Base-by-base conservation (phyloP, 176 grass and related monocot species). In the Oropetium thomaeum region DNA sequence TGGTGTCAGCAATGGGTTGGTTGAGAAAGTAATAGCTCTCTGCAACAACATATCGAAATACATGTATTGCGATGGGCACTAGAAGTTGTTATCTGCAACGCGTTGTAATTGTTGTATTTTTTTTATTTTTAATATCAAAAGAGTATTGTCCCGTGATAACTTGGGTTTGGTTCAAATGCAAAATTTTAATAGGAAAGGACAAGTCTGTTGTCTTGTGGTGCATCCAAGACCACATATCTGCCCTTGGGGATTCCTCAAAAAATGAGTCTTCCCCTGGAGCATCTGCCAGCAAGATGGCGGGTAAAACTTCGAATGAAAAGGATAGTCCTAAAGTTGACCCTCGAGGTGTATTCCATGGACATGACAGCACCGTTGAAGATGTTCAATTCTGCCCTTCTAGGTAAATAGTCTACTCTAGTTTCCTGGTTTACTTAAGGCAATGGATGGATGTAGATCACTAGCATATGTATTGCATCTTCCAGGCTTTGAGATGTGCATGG, bases 341-440 rank as follows among this genome's bases (percentile, higher is more conserved):
- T 78, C 79, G 96, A 69, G 91, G 89, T 70, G 71, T 95, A 60
- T 99, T 89, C 75, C 65, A 82, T 3, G 96, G 96, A 30, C 96
- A 99, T 82, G 91, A 77, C 44, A 84, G 87, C 68, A 95, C 91
- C 26, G 96, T 99, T 79, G 91, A 92, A 90, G 96, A 99, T 86
- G 91, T 99, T 23, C 91, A 95, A 76, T 99, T 99, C 47, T 92
- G 91, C 71, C 91, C 91, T 78, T 92, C 89, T 29, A 99, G 89
- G 96, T 99, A 90, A 77, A 68, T 73, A 82, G 20, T 30, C 9
- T 76, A 65, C 29, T 71, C 16, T 71, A 2, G 28, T 78, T 78
- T 77, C 43, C 30, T 37, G 5, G 30, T 57, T 89, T 33, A 33
- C 10, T 62, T 82, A 38, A 30, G 9, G 17, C 4, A 63, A 74